Percentiles rank a stretch among this genome's conserved stretches.
phyloP scores from a whole-genome alignment of 345 rosid genomes.

The Acer saccharum region DNA sequence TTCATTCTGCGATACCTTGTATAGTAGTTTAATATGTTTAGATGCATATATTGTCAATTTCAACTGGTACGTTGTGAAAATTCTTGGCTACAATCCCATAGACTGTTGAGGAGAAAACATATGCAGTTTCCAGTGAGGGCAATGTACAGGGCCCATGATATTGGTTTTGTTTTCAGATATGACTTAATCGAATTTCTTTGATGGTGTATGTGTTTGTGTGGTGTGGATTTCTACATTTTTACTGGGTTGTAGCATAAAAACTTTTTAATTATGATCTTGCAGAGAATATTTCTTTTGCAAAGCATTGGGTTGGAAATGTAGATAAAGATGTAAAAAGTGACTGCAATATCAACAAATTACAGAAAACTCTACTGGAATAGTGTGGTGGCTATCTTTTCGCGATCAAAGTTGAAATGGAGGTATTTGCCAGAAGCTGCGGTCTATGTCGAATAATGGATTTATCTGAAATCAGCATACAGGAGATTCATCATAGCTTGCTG shows the following conservation, averaged over 20 bases:
- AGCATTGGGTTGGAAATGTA: constrained; percentile 2
- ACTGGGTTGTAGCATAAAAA: neutral
- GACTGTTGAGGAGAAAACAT: neutral
- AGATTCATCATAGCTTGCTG: neutral
- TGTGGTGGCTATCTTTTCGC: neutral
- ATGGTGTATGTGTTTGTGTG: neutral
- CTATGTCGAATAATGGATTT: neutral
- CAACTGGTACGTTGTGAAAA: neutral
- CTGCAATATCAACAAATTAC: neutral
- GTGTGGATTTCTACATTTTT: neutral
- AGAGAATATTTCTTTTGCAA: neutral
- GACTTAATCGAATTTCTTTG: neutral
- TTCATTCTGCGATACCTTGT: neutral
- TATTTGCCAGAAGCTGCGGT: neutral
- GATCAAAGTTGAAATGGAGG: neutral
- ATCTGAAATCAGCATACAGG: neutral
- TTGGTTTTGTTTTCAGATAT: neutral
- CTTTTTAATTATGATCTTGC: neutral
- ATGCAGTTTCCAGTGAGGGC: neutral
- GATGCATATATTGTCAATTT: neutral
- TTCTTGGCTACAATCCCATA: neutral
- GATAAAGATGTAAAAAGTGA: constrained; percentile 1
- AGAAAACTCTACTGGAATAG: neutral
- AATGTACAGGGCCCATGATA: neutral
- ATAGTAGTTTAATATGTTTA: neutral